Base-by-base conservation (phyloP, 2,329 filamentous ascomycete species). In the Knoxdaviesia proteae region DNA sequence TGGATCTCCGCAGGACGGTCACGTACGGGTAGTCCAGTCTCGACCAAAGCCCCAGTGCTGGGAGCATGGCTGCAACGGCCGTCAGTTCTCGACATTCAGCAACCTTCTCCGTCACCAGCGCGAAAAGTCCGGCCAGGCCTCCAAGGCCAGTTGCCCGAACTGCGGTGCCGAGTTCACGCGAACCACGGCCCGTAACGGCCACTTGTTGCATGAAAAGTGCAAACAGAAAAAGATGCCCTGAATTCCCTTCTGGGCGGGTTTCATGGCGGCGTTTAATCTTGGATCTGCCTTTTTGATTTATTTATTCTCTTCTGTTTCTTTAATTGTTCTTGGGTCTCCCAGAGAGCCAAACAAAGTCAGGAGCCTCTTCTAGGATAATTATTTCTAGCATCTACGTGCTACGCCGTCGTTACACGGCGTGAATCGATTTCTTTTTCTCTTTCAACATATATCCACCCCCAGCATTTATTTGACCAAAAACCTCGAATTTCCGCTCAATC, bases 21-120 rank as follows among this genome's bases (percentile, higher is more conserved):
- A 74, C 49, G 75, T 83, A 36, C 69, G 81, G 46, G 74, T 86
- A 10, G 68, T 86, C 11, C 79, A 81, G 56, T 77, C 75, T 51
- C 72, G 82, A 49, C 84, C 84, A n/a, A 93, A 93, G 61, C 86
- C 87, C 39, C 84, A 93, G 56, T 94, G 88, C 60, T 96, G 84
- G 83, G 88, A 94, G 47, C 88, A 96, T 54, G 88, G 87, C 7
- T 96, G 88, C 65, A 94, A 94, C 53, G 88, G 88, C 20, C 77
- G 87, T 32, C 83, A 93, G 54, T 96, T 96, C 55, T 93, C 84
- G 11, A 94, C 88, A 4, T 94, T 94, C 56, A 94, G 86, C 70
- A 94, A 94, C 56, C 71, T 94, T 4, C 66, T 94, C 35, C 72
- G 88, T 48, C 88, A 96, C 57, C 87, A 94, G 59, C 74, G 88